phyloP scores from a whole-genome alignment of 1,284 basidiomycete genomes.

The Filobasidium uniguttulatum region DNA sequence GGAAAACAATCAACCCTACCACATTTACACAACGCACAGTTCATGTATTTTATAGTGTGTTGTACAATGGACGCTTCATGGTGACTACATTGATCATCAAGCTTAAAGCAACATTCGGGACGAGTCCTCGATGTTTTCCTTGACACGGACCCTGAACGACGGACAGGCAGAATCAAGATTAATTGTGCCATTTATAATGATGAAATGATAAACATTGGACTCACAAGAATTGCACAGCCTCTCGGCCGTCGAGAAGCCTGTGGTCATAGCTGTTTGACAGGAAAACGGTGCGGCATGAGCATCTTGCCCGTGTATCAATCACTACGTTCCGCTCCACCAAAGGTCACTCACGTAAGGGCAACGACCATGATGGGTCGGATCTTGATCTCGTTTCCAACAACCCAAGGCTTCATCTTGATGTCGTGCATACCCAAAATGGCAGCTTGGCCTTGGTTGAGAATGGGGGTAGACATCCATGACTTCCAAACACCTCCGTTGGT shows the following conservation, averaged over 20 bases:
- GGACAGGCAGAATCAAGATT: conserved; percentile 12
- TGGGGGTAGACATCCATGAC: conserved; percentile 17
- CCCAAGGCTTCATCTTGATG: conserved; percentile 87
- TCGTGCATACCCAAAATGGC: conserved; percentile 96
- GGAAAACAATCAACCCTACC: no score
- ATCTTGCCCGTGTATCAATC: neutral
- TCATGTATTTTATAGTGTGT: no score
- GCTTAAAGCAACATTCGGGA: conserved; percentile 44
- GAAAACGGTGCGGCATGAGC: neutral
- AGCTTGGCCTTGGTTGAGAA: conserved; percentile 86
- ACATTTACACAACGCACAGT: no score
- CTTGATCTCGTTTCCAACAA: conserved; percentile 85
- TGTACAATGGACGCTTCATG: no score
- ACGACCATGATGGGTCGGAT: conserved; percentile 94
- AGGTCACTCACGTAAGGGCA: conserved; percentile 49
- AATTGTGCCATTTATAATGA: neutral
- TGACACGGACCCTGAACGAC: conserved; percentile 46
- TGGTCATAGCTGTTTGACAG: conserved; percentile 58
- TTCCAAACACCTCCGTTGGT: conserved; percentile 81
- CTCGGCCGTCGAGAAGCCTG: conserved; percentile 84
- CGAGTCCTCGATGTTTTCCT: conserved; percentile 56
- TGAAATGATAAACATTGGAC: conserved; percentile 28
- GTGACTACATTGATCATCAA: no score
- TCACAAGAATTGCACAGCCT: conserved; percentile 97
- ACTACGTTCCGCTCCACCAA: neutral